Evolutionary conservation across 495 filamentous ascomycete species (phyloP).

Genomic region (Immersiella caudata): DNA sequence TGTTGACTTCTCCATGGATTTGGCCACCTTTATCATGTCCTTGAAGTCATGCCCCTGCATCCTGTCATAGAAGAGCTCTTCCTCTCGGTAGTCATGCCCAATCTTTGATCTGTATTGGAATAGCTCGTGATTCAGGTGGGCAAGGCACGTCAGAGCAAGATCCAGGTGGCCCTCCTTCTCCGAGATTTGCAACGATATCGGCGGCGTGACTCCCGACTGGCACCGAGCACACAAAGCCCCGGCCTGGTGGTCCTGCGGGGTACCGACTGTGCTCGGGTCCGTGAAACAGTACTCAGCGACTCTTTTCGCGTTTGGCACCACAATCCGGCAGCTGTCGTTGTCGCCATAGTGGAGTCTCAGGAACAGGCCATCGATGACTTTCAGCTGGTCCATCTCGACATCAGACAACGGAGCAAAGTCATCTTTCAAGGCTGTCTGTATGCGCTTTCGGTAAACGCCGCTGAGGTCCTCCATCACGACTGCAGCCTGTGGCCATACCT

Average conservation of each 20-base stretch:
- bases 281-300: conserved; percentile 25
- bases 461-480: conserved; percentile 35
- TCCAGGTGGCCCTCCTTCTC: conserved; percentile 25
- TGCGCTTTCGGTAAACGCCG: neutral
- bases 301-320: conserved; percentile 1
- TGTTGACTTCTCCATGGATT: too few relatives aligned
- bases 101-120: neutral
- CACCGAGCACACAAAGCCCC: conserved; percentile 25
- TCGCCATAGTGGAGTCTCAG: conserved; percentile 9
- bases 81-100: neutral
- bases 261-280: neutral
- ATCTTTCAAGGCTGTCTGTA: conserved; percentile 13
- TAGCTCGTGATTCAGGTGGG: neutral
- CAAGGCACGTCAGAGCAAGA: conserved; percentile 27
- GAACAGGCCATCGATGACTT: conserved; percentile 20
- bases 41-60: neutral
- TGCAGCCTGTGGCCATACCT: conserved; percentile 2
- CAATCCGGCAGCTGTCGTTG: conserved; percentile 6
- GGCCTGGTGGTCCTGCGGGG: neutral
- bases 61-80: neutral
- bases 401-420: conserved; percentile 15
- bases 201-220: conserved; percentile 3
- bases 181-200: conserved; percentile 17
- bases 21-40: neutral
- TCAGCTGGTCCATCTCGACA: conserved; percentile 28